These are phyloP conservation scores for Serendipita indica DNA, from an alignment of 768 basidiomycete species.

Conservation along the genomic window DNA sequence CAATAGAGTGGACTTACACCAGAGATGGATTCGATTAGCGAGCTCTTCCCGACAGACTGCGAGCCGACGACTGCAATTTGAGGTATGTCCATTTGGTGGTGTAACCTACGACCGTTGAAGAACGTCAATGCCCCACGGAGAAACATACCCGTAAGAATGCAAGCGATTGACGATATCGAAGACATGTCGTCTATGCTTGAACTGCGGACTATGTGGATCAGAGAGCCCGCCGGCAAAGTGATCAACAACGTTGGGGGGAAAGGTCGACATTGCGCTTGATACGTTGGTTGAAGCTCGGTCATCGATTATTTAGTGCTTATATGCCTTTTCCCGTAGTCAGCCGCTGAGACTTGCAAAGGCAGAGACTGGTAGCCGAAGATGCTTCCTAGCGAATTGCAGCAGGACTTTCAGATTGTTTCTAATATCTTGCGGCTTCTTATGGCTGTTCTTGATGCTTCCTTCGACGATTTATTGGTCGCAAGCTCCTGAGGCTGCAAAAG, in stretches of 20 bases:
- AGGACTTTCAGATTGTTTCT: too few species aligned
- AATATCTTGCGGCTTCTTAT: too few species aligned
- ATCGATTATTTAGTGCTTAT: too few species aligned
- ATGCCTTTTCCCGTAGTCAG: too few species aligned
- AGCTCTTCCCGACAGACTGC: constrained; percentile 65
- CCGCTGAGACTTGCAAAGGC: too few species aligned
- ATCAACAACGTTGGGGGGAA: not conserved
- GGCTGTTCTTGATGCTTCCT: too few species aligned
- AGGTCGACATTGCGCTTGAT: not conserved
- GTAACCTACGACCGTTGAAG: constrained; percentile 29
- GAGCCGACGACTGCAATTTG: constrained; percentile 62
- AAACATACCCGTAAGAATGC: constrained; percentile 44
- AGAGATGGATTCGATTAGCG: constrained; percentile 62
- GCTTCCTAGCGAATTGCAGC: too few species aligned
- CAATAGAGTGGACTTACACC: not conserved
- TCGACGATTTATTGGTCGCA: too few species aligned
- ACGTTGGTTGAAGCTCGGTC: too few species aligned
- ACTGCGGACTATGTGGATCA: not conserved
- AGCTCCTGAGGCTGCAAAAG: too few species aligned
- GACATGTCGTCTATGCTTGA: constrained; percentile 28
- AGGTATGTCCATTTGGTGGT: constrained; percentile 57
- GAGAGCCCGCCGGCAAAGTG: not conserved
- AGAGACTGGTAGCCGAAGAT: too few species aligned
- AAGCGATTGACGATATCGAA: constrained; percentile 46
- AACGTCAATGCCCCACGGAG: not conserved